A percentile compares a stretch with the other conserved stretches of the same genome.
Evolutionary conservation across 1,284 basidiomycete genomes (phyloP).

Genomic region (Rhodotorula sp.): DNA sequence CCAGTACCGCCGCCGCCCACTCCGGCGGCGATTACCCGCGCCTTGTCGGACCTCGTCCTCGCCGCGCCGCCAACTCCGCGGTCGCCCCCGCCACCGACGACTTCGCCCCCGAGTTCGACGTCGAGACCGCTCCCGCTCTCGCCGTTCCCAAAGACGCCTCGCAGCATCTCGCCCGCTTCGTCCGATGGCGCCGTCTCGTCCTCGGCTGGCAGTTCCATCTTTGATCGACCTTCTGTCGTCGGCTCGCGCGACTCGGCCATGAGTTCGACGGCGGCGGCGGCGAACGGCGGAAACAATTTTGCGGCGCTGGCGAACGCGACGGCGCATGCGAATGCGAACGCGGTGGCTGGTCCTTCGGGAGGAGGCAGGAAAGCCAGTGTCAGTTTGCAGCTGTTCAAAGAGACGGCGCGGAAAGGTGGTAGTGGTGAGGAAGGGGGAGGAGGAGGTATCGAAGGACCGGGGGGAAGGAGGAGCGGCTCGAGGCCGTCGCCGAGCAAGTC

Average conservation of each 20-base stretch:
- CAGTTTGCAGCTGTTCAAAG: slow-evolving; percentile 44
- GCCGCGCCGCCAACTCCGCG: neutral
- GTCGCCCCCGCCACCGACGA: neutral
- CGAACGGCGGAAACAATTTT: neutral
- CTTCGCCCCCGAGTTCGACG: neutral
- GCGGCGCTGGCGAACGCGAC: neutral
- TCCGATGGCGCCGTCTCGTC: slow-evolving; percentile 8
- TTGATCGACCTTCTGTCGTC: slow-evolving; percentile 15
- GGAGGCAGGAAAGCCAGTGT: slow-evolving; percentile 43
- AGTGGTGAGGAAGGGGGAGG: slow-evolving; percentile 1
- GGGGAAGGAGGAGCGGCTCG: neutral
- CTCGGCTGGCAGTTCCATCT: slow-evolving; percentile 18
- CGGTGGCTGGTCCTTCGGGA: neutral
- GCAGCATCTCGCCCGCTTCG: slow-evolving; percentile 3
- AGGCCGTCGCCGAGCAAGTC: slow-evolving; percentile 25
- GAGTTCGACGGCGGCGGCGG: neutral
- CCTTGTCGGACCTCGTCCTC: slow-evolving; percentile 12
- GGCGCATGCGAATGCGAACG: neutral
- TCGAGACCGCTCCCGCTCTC: neutral
- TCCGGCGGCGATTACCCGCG: slow-evolving; percentile 7
- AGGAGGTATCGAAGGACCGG: slow-evolving; percentile 5
- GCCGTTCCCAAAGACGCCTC: neutral
- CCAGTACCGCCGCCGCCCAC: slow-evolving; percentile 1
- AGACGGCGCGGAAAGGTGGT: slow-evolving; percentile 24
- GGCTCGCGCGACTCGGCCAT: slow-evolving; percentile 4